Base-by-base conservation (phyloP, 1,139 yeast genomes). In the Protomyces macrosporus region DNA sequence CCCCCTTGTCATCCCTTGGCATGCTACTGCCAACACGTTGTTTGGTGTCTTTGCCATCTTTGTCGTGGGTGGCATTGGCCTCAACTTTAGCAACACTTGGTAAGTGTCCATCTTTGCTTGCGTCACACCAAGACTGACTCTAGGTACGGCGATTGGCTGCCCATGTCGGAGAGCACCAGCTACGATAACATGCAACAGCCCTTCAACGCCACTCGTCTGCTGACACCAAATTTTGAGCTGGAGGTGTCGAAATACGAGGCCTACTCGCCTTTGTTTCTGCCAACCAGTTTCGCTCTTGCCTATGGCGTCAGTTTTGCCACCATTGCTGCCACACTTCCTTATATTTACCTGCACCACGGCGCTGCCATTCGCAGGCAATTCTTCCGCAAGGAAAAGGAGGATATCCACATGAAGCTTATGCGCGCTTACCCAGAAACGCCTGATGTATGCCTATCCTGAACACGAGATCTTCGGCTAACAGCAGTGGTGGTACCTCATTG, bases 321-420 rank as follows among this genome's bases (percentile, higher is more conserved):
- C 2, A 79, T 84, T 67, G 65, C 81, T 60, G 77, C 84, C n/a
- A 79, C 86, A 3, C 71, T 85, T 55, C 75, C 79, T 30, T 87
- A 85, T 72, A 79, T 84, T 35, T 71, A 74, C 39, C 76, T 83
- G 53, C 84, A 81, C 77, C 86, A 85, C 70, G 82, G 87, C 66
- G 76, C 73, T 60, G 84, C 82, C 65, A 79, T 86, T 64, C 68
- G 77, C 66, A 72, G 75, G 30, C 82, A 79, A 72, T 69, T 84
- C 70, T 76, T 75, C 68, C 73, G 76, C 69, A 77, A 76, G n/a
- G 73, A 73, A 51, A 76, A 76, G 70, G 82, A 81, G 50, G 89
- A 86, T 74, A 83, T 86, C 34, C 90, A 85, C 72, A 80, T 79
- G 76, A 79, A 85, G 69, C 78, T 84, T 66, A 85, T 85, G 87